Evolutionary conservation across 352 stramenopile species (phyloP).

Genomic region (Thraustochytrium striatum): DNA sequence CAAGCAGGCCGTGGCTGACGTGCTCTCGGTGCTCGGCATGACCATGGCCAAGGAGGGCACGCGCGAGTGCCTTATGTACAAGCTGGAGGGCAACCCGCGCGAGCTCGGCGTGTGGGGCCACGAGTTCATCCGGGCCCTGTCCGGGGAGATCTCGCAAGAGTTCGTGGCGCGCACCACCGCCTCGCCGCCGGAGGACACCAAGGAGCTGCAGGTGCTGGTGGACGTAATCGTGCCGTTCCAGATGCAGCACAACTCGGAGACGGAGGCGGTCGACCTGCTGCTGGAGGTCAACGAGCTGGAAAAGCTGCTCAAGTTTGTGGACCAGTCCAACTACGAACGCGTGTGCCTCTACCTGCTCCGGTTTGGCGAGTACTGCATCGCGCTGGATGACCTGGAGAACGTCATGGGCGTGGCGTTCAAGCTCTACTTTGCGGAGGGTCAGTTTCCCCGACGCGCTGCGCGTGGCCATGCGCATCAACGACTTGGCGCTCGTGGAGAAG

Average conservation of each 20-base stretch:
- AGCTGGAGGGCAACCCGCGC: conserved; percentile 78
- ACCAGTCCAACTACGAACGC: conserved; percentile 96
- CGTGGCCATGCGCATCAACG: conserved; percentile 87
- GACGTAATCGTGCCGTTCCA: conserved; percentile 98
- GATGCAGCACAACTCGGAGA: conserved; percentile 97
- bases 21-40: conserved; percentile 92
- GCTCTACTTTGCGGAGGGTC: conserved; percentile 86
- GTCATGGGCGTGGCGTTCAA: conserved; percentile 83
- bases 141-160: conserved; percentile 92
- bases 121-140: conserved; percentile 95
- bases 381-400: conserved; percentile 90
- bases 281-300: conserved; percentile 95
- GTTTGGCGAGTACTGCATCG: conserved; percentile 95
- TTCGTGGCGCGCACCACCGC: conserved; percentile 58
- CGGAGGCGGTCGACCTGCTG: conserved; percentile 97
- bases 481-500: conserved; percentile 65
- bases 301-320: conserved; percentile 86
- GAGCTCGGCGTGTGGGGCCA: conserved; percentile 94
- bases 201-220: conserved; percentile 69
- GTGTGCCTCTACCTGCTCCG: conserved; percentile 97
- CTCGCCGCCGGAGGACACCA: conserved; percentile 58
- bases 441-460: conserved; percentile 92
- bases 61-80: conserved; percentile 78
- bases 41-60: conserved; percentile 88
- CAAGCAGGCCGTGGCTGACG: conserved; percentile 63